Conservation (phyloP, 768 basidiomycete genomes). For the Tylopilus plumbeoviolaceoides region DNA sequence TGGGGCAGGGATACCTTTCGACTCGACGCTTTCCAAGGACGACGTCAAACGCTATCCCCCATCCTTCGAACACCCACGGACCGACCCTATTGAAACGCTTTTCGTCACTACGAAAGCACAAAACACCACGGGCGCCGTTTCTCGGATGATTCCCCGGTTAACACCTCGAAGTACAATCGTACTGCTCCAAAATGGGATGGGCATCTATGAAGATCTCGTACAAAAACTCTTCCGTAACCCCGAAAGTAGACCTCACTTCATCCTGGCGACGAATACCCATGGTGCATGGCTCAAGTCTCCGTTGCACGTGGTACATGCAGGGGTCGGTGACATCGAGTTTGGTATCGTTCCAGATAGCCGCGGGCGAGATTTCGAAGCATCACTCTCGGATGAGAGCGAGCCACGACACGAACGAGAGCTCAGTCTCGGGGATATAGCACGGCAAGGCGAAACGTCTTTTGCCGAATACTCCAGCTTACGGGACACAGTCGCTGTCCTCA, state of each 20-base stretch:
- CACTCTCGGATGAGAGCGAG: slow-evolving; percentile 35
- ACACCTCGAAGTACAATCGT: slow-evolving; percentile 73
- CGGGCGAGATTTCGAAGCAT: slow-evolving; percentile 61
- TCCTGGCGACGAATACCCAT: slow-evolving; percentile 80
- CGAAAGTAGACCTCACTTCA: slow-evolving; percentile 73
- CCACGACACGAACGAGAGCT: slow-evolving; percentile 38
- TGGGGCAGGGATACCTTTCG: slow-evolving; percentile 18
- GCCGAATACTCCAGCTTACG: slow-evolving; percentile 58
- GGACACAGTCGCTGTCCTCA: slow-evolving; percentile 63
- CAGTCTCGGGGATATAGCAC: slow-evolving; percentile 51
- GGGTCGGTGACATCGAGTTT: slow-evolving; percentile 68
- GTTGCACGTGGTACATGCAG: slow-evolving; percentile 64
- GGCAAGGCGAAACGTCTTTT: slow-evolving; percentile 31
- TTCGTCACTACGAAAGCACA: slow-evolving; percentile 81
- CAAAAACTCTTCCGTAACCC: slow-evolving; percentile 67
- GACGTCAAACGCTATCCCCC: slow-evolving; percentile 15
- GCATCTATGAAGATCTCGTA: slow-evolving; percentile 77
- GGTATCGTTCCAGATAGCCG: slow-evolving; percentile 70
- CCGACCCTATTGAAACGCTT: slow-evolving; percentile 61
- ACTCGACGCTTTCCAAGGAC: slow-evolving; percentile 11
- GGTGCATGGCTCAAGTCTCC: slow-evolving; percentile 58
- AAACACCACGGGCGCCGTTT: slow-evolving; percentile 55
- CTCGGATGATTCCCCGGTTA: slow-evolving; percentile 58
- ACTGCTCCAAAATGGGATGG: slow-evolving; percentile 94
- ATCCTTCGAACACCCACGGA: slow-evolving; percentile 12